Base-by-base conservation (phyloP, 345 rosid genomes). In the Gossypium thurberi region DNA sequence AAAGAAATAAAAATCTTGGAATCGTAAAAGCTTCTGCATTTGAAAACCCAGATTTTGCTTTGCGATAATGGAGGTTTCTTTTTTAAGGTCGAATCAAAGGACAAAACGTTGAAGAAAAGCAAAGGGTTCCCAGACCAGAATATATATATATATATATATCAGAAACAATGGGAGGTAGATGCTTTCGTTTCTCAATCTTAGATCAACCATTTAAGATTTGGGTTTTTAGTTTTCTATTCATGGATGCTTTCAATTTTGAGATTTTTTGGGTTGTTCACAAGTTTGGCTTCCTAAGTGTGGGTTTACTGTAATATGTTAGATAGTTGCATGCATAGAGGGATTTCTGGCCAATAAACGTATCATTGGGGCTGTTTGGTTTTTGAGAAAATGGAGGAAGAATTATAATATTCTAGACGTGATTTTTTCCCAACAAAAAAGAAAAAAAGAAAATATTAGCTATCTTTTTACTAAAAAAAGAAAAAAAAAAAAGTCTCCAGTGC, bases 111-210 rank as follows among this genome's bases (percentile, higher is more conserved):
- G 75, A 69, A 2, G 40, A 10, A 52, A 20, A 43, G 53, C 25
- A 13, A 70, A 67, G 72, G 69, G 18, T 43, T 43, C 59, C 60
- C 52, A 10, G 42, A 61, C 33, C 33, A 28, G 33, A 28, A 3
- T 28, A 28, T 28, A 33, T 4, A 70, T 51, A 70, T 51, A 72
- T 44, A 69, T 8, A 44, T 44, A 18, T 2, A 0, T 59, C 56
- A 52, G 47, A 28, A 50, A 73, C 46, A 14, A 75, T 82, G 88
- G 84, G 76, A 82, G 88, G 84, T 85, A 70, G 60, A 26, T 37
- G 26, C 42, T 50, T 17, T 71, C 37, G 44, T 37, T 46, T 60
- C 57, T 55, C 75, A 53, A 44, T 74, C 68, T 69, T 25, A 47
- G 71, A 70, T 77, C 72, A 66, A 51, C 33, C 15, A 61, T 70